Evolutionary conservation across 139 green algal genomes (phyloP), one percentile per base, ranked within the genome.

Genomic region (Marvania coccoides): DNA sequence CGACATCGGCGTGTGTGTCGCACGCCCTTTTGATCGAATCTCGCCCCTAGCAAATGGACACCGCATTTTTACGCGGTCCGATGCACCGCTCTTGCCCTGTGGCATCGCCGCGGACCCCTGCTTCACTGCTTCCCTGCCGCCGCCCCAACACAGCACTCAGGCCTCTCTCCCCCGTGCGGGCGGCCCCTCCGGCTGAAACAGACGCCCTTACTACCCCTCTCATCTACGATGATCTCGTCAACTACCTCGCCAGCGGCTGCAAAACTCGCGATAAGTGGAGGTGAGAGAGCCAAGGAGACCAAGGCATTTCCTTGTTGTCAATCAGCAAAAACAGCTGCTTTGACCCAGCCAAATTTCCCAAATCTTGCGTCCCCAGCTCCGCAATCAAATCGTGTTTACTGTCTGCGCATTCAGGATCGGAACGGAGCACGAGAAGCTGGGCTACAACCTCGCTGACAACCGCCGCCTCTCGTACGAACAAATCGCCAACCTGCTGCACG

Each of bases 361-460:
- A n/a, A n/a, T n/a, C n/a, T n/a, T n/a, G n/a, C n/a, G n/a, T n/a
- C n/a, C n/a, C n/a, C n/a, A n/a, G n/a, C n/a, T n/a, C n/a, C n/a
- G n/a, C n/a, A n/a, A n/a, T n/a, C n/a, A n/a, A n/a, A n/a, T n/a
- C n/a, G n/a, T n/a, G n/a, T n/a, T 69, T 29, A 30, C 35, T 58
- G 39, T 61, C 13, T 28, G 13, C 46, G 31, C 6, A 5, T 65
- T 47, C 76, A 95, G 94, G 51, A 97, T 99, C 63, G 94, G 94
- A 29, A 99, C 94, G 4, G 94, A 99, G 80, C 94, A 99, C 69
- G 94, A 99, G 72, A 99, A 99, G 83, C 80, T 99, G 24, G 92
- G 85, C 1, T 97, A 94, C 72, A 78, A 91, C 60, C 40, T 87
- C 10, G 37, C 38, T 3, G 75, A 87, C 69, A 82, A 84, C 23